phyloP scores from a whole-genome alignment of 257 asterid genomes.

The Solanum neorickii region DNA sequence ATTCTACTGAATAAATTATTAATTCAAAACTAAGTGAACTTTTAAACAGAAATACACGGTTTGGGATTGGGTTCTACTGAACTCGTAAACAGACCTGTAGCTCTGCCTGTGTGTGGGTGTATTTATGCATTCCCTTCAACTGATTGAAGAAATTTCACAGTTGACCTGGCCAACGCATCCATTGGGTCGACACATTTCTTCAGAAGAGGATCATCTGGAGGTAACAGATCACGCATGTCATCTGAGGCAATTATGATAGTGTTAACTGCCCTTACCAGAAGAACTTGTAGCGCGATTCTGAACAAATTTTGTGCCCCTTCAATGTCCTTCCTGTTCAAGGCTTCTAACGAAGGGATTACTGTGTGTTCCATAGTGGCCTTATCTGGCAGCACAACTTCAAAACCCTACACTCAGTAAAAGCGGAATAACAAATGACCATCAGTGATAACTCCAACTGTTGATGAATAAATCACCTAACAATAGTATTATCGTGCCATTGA shows the following conservation, averaged over 20 bases:
- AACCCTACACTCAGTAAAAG: slow-evolving; percentile 37
- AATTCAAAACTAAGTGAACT: not conserved
- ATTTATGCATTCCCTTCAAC: slow-evolving; percentile 4
- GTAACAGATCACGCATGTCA: slow-evolving; percentile 45
- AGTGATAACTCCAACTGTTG: not conserved
- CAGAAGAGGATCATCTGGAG: slow-evolving; percentile 61
- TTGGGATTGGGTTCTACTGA: not conserved
- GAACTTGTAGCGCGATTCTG: slow-evolving; percentile 52
- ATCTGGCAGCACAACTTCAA: slow-evolving; percentile 62
- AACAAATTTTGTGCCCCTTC: slow-evolving; percentile 71
- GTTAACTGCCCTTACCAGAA: slow-evolving; percentile 58
- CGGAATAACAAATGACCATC: not conserved
- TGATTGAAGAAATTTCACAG: slow-evolving; percentile 33
- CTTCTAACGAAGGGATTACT: slow-evolving; percentile 55
- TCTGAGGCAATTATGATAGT: slow-evolving; percentile 59
- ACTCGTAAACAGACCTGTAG: not conserved
- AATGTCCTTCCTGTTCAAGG: slow-evolving; percentile 41
- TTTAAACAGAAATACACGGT: not conserved
- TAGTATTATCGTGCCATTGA: not conserved
- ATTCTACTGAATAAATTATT: not conserved
- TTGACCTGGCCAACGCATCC: slow-evolving; percentile 54
- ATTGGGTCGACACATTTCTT: slow-evolving; percentile 51
- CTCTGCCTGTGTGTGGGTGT: not conserved
- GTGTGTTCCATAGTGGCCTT: slow-evolving; percentile 56
- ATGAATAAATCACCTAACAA: not conserved